phyloP scores from a whole-genome alignment of 2,329 filamentous ascomycete genomes.

The Hypoxylon sp. region DNA sequence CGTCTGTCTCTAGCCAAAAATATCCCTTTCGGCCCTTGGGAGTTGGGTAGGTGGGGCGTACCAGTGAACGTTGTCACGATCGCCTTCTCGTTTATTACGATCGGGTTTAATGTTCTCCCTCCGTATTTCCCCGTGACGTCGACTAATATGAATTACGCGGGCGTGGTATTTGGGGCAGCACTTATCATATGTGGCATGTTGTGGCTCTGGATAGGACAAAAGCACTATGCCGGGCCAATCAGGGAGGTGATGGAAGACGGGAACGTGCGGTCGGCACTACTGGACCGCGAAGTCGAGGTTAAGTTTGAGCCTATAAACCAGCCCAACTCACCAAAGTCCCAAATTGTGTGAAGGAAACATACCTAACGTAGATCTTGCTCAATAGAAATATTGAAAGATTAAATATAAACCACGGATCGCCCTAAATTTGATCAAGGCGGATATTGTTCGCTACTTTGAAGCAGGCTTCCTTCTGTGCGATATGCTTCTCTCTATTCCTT shows the following conservation, averaged over 20 bases:
- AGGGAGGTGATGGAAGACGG: slow-evolving; percentile 33
- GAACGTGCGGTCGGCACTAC: slow-evolving; percentile 27
- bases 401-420: no score
- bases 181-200: slow-evolving; percentile 24
- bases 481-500: no score
- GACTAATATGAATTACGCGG: slow-evolving; percentile 29
- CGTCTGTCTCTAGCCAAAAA: slow-evolving; percentile 22
- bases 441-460: no score
- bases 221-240: slow-evolving; percentile 28
- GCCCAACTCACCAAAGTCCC: no score
- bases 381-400: no score
- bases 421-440: no score
- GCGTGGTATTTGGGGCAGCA: slow-evolving; percentile 30
- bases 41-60: slow-evolving; percentile 25
- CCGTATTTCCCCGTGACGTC: slow-evolving; percentile 27
- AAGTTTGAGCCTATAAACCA: background rate
- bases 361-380: no score
- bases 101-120: slow-evolving; percentile 27
- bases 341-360: no score
- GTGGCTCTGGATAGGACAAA: slow-evolving; percentile 24
- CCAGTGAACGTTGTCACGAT: slow-evolving; percentile 29
- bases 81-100: slow-evolving; percentile 26
- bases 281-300: slow-evolving; percentile 20
- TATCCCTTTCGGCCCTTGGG: slow-evolving; percentile 30
- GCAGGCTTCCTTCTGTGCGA: no score